phyloP scores from a whole-genome alignment of 257 asterid species.

The Scutellaria galericulata region DNA sequence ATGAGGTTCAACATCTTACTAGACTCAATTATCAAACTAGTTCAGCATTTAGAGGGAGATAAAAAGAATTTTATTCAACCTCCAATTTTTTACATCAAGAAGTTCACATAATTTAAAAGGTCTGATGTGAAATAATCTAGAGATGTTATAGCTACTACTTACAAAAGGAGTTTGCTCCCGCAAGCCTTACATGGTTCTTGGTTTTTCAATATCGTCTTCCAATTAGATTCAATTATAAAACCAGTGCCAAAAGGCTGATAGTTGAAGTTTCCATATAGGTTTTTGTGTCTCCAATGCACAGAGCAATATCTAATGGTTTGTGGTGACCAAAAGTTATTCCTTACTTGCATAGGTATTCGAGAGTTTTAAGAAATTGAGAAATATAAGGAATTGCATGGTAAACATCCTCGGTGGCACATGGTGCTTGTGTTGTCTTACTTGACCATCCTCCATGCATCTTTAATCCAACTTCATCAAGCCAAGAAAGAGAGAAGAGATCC shows the following conservation, averaged over 20 bases:
- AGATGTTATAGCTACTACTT: too few relatives aligned
- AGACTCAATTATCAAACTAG: conserved; percentile 10
- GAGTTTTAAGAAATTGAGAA: not conserved
- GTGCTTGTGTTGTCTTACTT: not conserved
- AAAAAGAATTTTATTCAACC: not conserved
- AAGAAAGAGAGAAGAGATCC: conserved; percentile 27
- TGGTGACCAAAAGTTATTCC: not conserved
- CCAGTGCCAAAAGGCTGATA: too few relatives aligned
- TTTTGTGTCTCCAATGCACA: not conserved
- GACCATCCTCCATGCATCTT: not conserved
- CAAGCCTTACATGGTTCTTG: too few relatives aligned
- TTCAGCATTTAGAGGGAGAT: not conserved
- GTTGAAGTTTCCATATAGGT: too few relatives aligned
- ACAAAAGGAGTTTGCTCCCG: too few relatives aligned
- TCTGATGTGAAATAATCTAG: too few relatives aligned
- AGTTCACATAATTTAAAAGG: too few relatives aligned
- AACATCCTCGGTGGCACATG: not conserved
- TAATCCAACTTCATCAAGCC: conserved; percentile 15
- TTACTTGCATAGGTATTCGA: not conserved
- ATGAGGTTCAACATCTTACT: not conserved
- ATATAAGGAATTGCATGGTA: not conserved
- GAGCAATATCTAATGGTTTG: not conserved
- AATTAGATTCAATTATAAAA: too few relatives aligned
- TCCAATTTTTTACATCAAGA: too few relatives aligned
- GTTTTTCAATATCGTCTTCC: too few relatives aligned